Evolutionary conservation across 164 flowering plant species (phyloP), one percentile per base, ranked within the genome.

Genomic region (Chloranthus sessilifolius): DNA sequence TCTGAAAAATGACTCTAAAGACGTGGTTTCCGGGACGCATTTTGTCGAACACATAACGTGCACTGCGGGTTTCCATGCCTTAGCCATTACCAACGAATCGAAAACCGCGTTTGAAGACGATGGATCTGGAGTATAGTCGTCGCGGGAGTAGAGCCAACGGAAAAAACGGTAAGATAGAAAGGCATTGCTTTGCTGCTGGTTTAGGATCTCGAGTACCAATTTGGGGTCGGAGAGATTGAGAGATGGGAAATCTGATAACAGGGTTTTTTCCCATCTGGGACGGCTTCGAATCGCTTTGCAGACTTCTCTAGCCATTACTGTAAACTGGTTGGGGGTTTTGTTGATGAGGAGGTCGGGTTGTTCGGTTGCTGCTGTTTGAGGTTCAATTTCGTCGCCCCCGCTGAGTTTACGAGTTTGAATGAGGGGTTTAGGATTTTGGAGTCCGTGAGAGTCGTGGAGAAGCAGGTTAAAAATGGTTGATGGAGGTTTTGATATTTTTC

Each of bases 201-300:
- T 60, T 29, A 83, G 50, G 20, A 79, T 44, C 45, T 69, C 63
- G 20, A 12, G 33, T 21, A 81, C 50, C 21, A 71, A 56, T 2
- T 3, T 33, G n/a, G 81, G 79, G 43, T 79, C 65, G 5, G 59
- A 51, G 50, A 78, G 69, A 60, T 68, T 42, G 35, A 72, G 59
- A 17, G 61, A 47, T 3, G 83, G 85, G 61, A 66, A 74, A 8
- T 71, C 75, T 1, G 71, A 56, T 1, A 63, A 47, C 17, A 85
- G 60, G 8, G 77, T 69, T 1, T 41, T 38, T 50, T 83, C 81
- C 88, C 83, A 81, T 52, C 74, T 65, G 45, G 82, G 75, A 35
- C 48, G 57, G 1, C 58, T 59, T 45, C 79, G 39, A 6, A 67
- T 78, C n/a, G 56, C 56, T 27, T 58, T 43, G 7, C 60, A 74